phyloP scores from a whole-genome alignment of 441 rosid genomes.

The Melastoma candidum region DNA sequence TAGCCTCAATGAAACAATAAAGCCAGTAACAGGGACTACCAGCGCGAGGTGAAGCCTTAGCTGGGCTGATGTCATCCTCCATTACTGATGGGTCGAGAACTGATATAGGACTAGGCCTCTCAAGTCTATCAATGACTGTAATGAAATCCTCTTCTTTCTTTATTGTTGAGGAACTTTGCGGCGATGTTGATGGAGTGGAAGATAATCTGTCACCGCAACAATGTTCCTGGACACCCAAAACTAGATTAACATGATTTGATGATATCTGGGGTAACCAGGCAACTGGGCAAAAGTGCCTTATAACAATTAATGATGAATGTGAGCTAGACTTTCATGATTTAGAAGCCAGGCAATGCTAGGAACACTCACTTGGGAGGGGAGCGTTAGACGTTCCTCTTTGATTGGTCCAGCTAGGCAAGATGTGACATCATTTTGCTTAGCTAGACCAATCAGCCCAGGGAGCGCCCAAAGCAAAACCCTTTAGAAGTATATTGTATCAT shows the following conservation, averaged over 20 bases:
- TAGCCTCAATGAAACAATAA: slow-evolving; percentile 2
- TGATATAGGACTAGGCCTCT: slow-evolving; percentile 78
- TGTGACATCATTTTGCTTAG: too few relatives aligned
- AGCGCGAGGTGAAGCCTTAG: slow-evolving; percentile 37
- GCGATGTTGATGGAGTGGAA: slow-evolving; percentile 43
- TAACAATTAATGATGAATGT: too few relatives aligned
- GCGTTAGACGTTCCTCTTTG: too few relatives aligned
- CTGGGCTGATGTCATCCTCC: slow-evolving; percentile 73
- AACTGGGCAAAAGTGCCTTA: too few relatives aligned
- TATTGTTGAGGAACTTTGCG: slow-evolving; percentile 29
- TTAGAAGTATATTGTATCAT: too few relatives aligned
- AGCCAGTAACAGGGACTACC: slow-evolving; percentile 29
- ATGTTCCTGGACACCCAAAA: slow-evolving; percentile 32
- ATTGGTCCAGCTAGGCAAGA: too few relatives aligned
- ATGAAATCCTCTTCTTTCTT: slow-evolving; percentile 40
- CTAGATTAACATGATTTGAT: slow-evolving; percentile 2
- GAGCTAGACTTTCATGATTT: too few relatives aligned
- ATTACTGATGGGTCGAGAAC: slow-evolving; percentile 68
- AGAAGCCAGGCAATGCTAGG: too few relatives aligned
- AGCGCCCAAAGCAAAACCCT: too few relatives aligned
- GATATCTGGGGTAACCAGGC: too few relatives aligned
- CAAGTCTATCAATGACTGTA: slow-evolving; percentile 30
- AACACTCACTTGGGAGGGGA: too few relatives aligned
- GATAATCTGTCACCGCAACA: slow-evolving; percentile 23
- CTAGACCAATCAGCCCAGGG: too few relatives aligned